Base-by-base conservation (phyloP, 1,284 basidiomycete genomes). In the Stygiomarasmius scandens region DNA sequence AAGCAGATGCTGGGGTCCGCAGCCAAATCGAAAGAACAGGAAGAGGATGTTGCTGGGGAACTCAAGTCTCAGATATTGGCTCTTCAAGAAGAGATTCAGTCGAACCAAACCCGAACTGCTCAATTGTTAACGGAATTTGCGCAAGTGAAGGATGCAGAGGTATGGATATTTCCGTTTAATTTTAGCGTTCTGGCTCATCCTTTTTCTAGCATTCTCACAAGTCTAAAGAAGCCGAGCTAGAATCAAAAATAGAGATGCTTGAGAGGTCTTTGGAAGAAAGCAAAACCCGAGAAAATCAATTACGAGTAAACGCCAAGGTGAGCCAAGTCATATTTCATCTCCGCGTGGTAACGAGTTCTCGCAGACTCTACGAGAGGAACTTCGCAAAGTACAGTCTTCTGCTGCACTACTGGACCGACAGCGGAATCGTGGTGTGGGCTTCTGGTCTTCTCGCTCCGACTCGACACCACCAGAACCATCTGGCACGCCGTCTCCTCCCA, bases 311-410 rank as follows among this genome's bases (percentile, higher is more conserved):
- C 55, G 95, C 93, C 71, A 95, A 94, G 79, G 92, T 89, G 65
- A 48, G 50, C 52, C 47, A 6, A 36, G 19, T 56, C 44, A 29
- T 16, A 9, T 6, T 51, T 32, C 36, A 47, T 47, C 48, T 24
- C 54, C 58, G 59, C 48, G 57, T 57, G 23, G 16, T 58, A 55
- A 41, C 48, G 25, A 29, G 3, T 46, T 14, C 24, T 49, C 58
- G 19, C 64, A 95, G 90, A 92, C 87, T 0, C 75, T 97, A 16
- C 86, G 93, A 12, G 95, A 97, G 58, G 95, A 98, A 69, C 73
- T 98, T 56, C 87, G 93, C 48, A 97, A 97, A 71, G 87, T 98
- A 1, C 95, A 96, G 71, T 91, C 89, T 0, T 95, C 93, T 16
- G 91, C 90, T 32, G 88, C 93, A 4, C 73, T 96, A n/a, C 78